Evolutionary conservation across 805 yeast genomes (phyloP), one percentile per base, ranked within the genome.

Genomic region (Candida oleophila): DNA sequence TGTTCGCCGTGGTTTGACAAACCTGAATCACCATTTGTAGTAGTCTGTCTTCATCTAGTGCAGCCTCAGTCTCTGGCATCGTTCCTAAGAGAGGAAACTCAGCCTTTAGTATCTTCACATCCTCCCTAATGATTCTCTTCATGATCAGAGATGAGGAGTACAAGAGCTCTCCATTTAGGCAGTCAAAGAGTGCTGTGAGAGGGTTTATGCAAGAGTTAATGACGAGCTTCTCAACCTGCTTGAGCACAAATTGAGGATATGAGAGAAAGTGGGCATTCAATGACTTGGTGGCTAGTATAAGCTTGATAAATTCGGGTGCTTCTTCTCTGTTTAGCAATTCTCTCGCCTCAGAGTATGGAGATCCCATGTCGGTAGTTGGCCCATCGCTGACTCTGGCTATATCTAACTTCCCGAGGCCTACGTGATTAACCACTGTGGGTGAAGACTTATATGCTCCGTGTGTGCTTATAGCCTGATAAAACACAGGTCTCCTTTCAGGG

Each of bases 171-270:
- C 95, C 96, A 58, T 94, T 94, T 34, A 74, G 60, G 59, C 94
- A 86, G 61, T 88, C 86, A 21, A 87, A 65, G 19, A 89, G 68
- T 0, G 96, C 85, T 0, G 97, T 87, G 22, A 86, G 68, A 0
- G 97, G 87, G 58, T 94, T 92, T 53, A 92, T 83, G 57, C 94
- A 87, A 1, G 88, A 77, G 59, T 94, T 94, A 18, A 87, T 83
- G 39, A 86, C 72, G 47, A 92, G 77, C 62, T 92, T 94, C 55
- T 83, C 85, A 53, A 83, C 69, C 64, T 89, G 96, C 16, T 60
- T 60, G 1, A 82, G 77, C 22, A 80, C 54, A 32, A 83, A 62
- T 20, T 74, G 74, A 40, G 74, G 69, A 41, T 80, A 73, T 39
- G 65, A 47, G 34, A 65, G 49, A 52, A 56, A 57, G 37, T 55